Evolutionary conservation across 345 rosid genomes (phyloP).

Genomic region (Hirschfeldia incana): DNA sequence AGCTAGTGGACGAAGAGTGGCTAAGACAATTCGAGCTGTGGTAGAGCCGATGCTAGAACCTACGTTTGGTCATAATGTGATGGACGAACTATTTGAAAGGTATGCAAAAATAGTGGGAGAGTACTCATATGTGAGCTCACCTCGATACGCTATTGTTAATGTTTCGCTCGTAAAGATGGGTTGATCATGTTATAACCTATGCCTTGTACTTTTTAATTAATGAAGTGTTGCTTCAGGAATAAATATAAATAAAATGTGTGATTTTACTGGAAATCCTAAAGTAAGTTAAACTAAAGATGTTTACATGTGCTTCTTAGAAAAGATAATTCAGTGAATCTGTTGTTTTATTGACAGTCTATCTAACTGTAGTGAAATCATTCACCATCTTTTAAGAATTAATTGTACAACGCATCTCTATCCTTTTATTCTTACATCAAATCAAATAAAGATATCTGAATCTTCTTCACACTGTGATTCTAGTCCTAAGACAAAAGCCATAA

Average conservation of each 20-base stretch:
- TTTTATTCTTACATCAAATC: not conserved
- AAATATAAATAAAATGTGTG: no score
- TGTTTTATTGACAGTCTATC: not conserved
- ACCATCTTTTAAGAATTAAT: not conserved
- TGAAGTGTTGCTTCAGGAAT: no score
- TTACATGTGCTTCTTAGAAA: not conserved
- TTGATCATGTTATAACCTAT: slow-evolving; percentile 1
- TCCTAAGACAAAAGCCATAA: no score
- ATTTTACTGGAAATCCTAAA: no score
- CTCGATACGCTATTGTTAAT: slow-evolving; percentile 43
- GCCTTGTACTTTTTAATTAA: not conserved
- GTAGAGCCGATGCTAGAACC: slow-evolving; percentile 66
- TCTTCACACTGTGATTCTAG: no score
- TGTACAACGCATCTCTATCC: not conserved
- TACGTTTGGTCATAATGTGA: slow-evolving; percentile 50
- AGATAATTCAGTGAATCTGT: not conserved
- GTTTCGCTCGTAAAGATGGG: slow-evolving; percentile 48
- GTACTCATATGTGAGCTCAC: slow-evolving; percentile 36
- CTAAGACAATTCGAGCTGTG: slow-evolving; percentile 66
- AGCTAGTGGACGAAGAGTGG: slow-evolving; percentile 51
- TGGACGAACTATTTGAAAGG: slow-evolving; percentile 55
- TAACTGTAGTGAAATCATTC: not conserved
- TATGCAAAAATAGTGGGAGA: slow-evolving; percentile 49
- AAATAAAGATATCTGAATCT: no score
- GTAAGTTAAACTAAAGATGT: not conserved